Percentiles rank a stretch among this genome's conserved stretches.
Evolutionary conservation across 1,139 yeast genomes (phyloP).

Genomic region (Suhomyces panamericanus): DNA sequence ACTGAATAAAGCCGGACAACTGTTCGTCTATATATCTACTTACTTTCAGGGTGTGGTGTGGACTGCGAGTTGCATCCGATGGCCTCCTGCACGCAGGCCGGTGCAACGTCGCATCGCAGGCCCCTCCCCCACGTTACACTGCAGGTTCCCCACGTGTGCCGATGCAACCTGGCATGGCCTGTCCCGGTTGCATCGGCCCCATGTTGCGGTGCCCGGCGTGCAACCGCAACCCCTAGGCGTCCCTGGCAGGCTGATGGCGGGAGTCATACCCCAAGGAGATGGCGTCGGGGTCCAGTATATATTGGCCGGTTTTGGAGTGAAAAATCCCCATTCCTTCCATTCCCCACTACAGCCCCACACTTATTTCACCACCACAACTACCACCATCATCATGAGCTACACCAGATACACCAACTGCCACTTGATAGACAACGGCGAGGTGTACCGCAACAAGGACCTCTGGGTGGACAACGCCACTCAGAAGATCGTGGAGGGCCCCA

Average conservation of each 20-base stretch:
- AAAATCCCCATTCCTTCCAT: not conserved
- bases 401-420: conserved; percentile 50
- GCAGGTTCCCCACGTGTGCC: not conserved
- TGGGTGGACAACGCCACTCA: conserved; percentile 49
- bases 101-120: conserved; percentile 5
- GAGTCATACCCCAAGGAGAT: not conserved
- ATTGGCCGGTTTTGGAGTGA: not conserved
- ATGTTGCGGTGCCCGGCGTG: conserved; percentile 1
- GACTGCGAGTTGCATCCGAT: not conserved
- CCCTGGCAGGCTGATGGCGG: not conserved
- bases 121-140: not conserved
- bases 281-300: not conserved
- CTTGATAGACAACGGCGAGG: conserved; percentile 51
- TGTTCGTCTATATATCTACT: not conserved
- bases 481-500: conserved; percentile 37
- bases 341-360: not conserved
- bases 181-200: conserved; percentile 10
- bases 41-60: not conserved
- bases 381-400: conserved; percentile 11
- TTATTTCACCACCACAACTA: not conserved
- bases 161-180: conserved; percentile 10
- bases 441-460: conserved; percentile 41
- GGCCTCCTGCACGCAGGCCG: not conserved
- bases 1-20: not conserved
- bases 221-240: conserved; percentile 3